Evolutionary conservation across 257 asterid genomes (phyloP), one percentile per base, ranked within the genome.

Genomic region (Orobanche coerulescens): DNA sequence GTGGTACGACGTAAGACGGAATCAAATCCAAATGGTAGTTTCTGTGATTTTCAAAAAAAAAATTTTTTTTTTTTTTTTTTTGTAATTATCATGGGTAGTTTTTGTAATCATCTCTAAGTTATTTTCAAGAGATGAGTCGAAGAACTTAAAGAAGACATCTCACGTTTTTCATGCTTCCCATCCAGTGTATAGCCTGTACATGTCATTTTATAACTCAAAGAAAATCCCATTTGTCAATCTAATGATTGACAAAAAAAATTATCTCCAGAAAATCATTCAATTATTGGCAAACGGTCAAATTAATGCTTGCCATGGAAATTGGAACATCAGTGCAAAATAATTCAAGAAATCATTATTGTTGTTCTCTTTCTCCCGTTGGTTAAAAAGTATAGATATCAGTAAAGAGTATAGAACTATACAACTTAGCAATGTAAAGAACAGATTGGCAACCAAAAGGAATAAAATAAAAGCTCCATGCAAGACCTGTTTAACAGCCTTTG

Each of bases 401-500:
- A 59, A 16, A 19, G 14, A 59, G 16, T 25, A 20, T 19, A 56
- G 28, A 5, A 15, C 22, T 16, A 9, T 11, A 18, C 31, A 62
- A 62, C 4, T 4, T 62, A 56, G 13, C 8, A 61, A 47, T 47
- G 18, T 9, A 8, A 2, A 22, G 19, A 18, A 19, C 11, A 47
- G 11, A 15, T 39, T 47, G 6, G 26, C 14, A 47, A 47, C 10
- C n/a, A 34, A 28, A 39, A 22, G 24, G 19, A 46, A 37, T 3
- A 20, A 10, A 23, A 23, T 37, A 25, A 62, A 65, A 50, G 44
- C 56, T 25, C 49, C 34, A 22, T 24, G 60, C 25, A 65, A 40
- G 40, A 89, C 97, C 97, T 90, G 78, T 85, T 74, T 61, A 74
- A 71, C 68, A 90, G 82, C 76, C 96, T 74, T 54, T 83, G 72